Evolutionary conservation across 1,284 basidiomycete genomes (phyloP).

Genomic region (Xerocomus minutiporus): DNA sequence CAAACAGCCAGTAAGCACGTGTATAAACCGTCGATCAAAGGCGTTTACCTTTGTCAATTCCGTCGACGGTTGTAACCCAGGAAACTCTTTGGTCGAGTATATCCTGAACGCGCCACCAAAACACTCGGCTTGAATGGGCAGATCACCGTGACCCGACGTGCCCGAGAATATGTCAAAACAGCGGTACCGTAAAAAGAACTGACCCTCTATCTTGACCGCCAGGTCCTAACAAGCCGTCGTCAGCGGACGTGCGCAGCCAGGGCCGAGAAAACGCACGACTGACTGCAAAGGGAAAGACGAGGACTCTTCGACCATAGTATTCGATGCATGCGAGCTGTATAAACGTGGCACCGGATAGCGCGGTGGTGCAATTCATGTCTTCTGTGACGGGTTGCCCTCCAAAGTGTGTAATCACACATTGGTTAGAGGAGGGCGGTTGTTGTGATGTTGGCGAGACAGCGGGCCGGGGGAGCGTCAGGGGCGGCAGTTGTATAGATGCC

Average conservation of each 20-base stretch:
- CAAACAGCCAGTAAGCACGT: conserved; percentile 3
- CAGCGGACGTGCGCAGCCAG: neutral
- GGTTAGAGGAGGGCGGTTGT: conserved; percentile 6
- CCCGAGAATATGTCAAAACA: conserved; percentile 62
- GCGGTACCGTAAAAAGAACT: conserved; percentile 62
- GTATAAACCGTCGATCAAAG: neutral
- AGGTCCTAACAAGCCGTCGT: conserved; percentile 37
- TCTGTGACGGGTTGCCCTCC: conserved; percentile 43
- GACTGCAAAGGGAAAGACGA: conserved; percentile 74
- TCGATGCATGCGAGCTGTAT: conserved; percentile 58
- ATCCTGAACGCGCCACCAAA: conserved; percentile 65
- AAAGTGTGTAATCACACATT: conserved; percentile 39
- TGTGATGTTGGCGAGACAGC: conserved; percentile 2
- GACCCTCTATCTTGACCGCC: conserved; percentile 60
- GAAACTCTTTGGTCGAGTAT: conserved; percentile 78
- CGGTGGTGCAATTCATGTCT: conserved; percentile 47
- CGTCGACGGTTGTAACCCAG: conserved; percentile 67
- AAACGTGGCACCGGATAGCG: conserved; percentile 61
- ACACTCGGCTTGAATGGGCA: conserved; percentile 63
- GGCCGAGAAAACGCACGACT: conserved; percentile 26
- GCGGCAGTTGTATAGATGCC: conserved; percentile 21
- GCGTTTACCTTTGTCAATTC: conserved; percentile 62
- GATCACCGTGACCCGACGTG: conserved; percentile 26
- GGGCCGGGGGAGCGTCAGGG: conserved; percentile 17
- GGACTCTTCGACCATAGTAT: conserved; percentile 50